A percentile compares a stretch with the other conserved stretches of the same genome.
Evolutionary conservation across 768 basidiomycete genomes (phyloP).

Genomic region (Lanmaoa rubissima): DNA sequence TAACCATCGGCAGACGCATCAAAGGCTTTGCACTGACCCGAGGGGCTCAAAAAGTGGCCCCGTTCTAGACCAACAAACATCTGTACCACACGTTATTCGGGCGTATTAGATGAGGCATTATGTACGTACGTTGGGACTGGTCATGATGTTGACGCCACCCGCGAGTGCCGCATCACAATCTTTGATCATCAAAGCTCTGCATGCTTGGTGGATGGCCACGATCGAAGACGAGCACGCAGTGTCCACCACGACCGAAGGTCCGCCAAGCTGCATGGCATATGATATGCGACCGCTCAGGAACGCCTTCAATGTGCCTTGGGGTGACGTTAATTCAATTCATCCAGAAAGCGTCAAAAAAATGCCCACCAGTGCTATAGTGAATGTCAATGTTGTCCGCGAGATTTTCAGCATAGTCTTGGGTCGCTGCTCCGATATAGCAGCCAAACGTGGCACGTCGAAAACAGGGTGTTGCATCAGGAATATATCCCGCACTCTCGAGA

Average conservation of each 20-base stretch:
- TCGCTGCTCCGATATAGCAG: constrained; percentile 67
- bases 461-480: constrained; percentile 53
- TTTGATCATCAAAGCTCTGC: constrained; percentile 56
- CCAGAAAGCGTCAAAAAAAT: neutral
- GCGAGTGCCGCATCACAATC: constrained; percentile 72
- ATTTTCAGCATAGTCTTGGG: constrained; percentile 69
- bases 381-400: constrained; percentile 60
- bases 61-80: constrained; percentile 68
- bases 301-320: constrained; percentile 56
- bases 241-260: constrained; percentile 70
- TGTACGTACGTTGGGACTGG: constrained; percentile 63
- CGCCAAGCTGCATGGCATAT: constrained; percentile 63
- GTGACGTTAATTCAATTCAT: neutral
- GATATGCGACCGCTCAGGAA: constrained; percentile 74
- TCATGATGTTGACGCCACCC: constrained; percentile 71
- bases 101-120: neutral
- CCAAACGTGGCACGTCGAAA: constrained; percentile 57
- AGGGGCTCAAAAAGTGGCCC: constrained; percentile 64
- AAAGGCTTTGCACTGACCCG: constrained; percentile 68
- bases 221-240: constrained; percentile 75
- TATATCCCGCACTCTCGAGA: constrained; percentile 68
- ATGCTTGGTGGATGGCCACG: constrained; percentile 67
- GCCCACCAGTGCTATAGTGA: constrained; percentile 64
- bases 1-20: constrained; percentile 75
- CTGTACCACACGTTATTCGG: constrained; percentile 33